These are phyloP conservation scores for Termitomyces sp. DNA, from an alignment of 768 basidiomycete genomes.

Conservation along the genomic window DNA sequence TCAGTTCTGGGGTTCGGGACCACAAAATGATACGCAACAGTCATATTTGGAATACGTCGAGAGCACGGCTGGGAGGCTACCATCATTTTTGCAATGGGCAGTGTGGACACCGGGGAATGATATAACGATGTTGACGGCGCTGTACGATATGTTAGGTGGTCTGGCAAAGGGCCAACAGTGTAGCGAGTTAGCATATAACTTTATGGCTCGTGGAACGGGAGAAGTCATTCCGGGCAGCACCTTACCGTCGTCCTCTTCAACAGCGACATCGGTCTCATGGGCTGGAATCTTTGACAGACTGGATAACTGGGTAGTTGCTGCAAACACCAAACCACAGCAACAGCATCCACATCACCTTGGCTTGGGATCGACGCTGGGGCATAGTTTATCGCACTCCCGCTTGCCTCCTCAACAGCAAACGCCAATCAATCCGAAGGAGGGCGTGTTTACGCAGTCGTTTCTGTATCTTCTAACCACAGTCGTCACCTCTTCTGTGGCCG, in stretches of 20 bases:
- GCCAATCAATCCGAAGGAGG: slow-evolving; percentile 62
- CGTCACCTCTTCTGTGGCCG: slow-evolving; percentile 69
- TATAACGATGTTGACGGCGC: slow-evolving; percentile 66
- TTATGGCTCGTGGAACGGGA: slow-evolving; percentile 73
- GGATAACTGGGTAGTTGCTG: slow-evolving; percentile 68
- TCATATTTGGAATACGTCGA: slow-evolving; percentile 61
- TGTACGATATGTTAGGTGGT: slow-evolving; percentile 88
- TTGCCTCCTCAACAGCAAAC: slow-evolving; percentile 43
- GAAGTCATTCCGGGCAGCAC: slow-evolving; percentile 64
- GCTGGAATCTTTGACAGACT: slow-evolving; percentile 67
- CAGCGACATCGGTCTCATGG: slow-evolving; percentile 73
- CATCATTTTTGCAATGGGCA: slow-evolving; percentile 86
- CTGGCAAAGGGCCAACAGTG: slow-evolving; percentile 81
- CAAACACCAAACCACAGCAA: slow-evolving; percentile 40
- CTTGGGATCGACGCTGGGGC: slow-evolving; percentile 21
- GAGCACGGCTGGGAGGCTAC: slow-evolving; percentile 57
- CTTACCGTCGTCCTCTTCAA: slow-evolving; percentile 45
- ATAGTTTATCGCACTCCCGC: slow-evolving; percentile 33
- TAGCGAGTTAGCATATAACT: slow-evolving; percentile 86
- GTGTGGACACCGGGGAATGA: slow-evolving; percentile 80
- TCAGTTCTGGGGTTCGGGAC: slow-evolving; percentile 81
- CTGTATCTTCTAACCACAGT: slow-evolving; percentile 76
- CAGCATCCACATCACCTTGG: slow-evolving; percentile 28
- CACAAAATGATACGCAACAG: slow-evolving; percentile 35
- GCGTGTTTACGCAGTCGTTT: slow-evolving; percentile 77